Conservation (phyloP, 1,284 basidiomycete species). For the Microbotryum scabiosae region DNA sequence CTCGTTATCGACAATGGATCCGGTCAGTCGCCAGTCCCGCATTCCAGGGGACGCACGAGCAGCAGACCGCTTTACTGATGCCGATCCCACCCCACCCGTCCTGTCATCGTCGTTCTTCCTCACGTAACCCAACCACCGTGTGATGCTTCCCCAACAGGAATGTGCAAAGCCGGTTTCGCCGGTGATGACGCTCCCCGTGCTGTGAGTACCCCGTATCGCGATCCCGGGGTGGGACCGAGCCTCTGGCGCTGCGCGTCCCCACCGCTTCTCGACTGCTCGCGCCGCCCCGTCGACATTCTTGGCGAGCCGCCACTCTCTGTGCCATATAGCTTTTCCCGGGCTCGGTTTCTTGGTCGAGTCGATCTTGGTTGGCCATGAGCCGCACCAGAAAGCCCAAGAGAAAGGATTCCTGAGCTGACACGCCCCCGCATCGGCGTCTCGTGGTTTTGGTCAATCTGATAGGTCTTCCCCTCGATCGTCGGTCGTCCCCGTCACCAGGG, state of each 20-base stretch:
- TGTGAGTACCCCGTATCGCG: constrained; percentile 39
- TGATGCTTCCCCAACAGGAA: constrained; percentile 45
- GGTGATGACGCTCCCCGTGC: constrained; percentile 70
- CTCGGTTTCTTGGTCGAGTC: no score
- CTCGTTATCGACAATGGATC: constrained; percentile 40
- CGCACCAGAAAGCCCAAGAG: no score
- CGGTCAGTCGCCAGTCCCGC: not conserved
- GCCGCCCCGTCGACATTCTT: no score
- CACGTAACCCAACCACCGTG: constrained; percentile 39
- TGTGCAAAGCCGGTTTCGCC: constrained; percentile 85
- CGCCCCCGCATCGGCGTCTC: not conserved
- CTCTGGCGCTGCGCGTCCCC: no score
- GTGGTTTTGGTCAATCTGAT: not conserved
- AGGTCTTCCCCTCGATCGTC: constrained; percentile 63
- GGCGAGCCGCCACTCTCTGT: no score
- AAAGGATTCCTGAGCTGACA: no score
- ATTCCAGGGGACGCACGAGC: not conserved
- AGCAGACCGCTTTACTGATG: not conserved
- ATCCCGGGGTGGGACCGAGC: not conserved
- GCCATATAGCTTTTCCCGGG: no score
- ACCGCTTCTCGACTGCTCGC: no score
- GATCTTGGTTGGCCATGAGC: no score
- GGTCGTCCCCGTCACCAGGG: constrained; percentile 86
- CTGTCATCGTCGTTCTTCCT: not conserved
- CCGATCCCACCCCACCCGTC: not conserved